These are phyloP conservation scores for Circinella minor DNA, from an alignment of 371 early-diverging fungal genomes.

Conservation along the genomic window DNA sequence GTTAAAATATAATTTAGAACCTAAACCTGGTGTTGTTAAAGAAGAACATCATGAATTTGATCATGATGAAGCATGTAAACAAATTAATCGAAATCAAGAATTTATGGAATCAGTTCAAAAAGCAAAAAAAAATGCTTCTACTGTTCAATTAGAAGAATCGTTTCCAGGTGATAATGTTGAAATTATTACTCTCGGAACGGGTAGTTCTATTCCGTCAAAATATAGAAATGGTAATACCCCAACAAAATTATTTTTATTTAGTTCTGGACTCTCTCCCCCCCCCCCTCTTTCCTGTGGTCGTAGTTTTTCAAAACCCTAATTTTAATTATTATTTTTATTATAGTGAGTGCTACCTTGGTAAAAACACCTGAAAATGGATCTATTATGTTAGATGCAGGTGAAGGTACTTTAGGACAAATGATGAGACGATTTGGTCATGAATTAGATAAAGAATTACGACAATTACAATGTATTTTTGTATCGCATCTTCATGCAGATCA, in stretches of 20 bases:
- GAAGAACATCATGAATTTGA: conserved; percentile 26
- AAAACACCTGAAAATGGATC: conserved; percentile 64
- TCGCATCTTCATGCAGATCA: conserved; percentile 99
- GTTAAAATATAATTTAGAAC: conserved; percentile 35
- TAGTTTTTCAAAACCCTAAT: too few relatives aligned
- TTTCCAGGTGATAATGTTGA: conserved; percentile 59
- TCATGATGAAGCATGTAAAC: conserved; percentile 22
- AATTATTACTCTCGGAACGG: conserved; percentile 92
- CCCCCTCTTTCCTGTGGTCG: too few relatives aligned
- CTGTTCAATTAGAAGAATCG: conserved; percentile 19
- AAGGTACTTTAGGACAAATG: conserved; percentile 96
- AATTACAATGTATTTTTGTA: conserved; percentile 83
- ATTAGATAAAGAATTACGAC: conserved; percentile 48
- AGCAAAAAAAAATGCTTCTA: conserved; percentile 40
- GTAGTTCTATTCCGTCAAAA: conserved; percentile 95
- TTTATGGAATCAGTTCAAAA: conserved; percentile 31
- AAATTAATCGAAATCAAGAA: conserved; percentile 30
- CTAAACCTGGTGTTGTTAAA: conserved; percentile 25
- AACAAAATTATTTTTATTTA: conserved; percentile 4
- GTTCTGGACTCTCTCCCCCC: too few relatives aligned
- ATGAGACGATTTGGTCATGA: conserved; percentile 72
- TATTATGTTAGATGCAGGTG: conserved; percentile 95
- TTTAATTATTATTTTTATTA: too few relatives aligned
- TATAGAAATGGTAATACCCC: conserved; percentile 86
- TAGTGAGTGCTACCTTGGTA: conserved; percentile 87